Base-by-base conservation (phyloP, 306 rosid genomes). In the Hylodesmum podocarpum region DNA sequence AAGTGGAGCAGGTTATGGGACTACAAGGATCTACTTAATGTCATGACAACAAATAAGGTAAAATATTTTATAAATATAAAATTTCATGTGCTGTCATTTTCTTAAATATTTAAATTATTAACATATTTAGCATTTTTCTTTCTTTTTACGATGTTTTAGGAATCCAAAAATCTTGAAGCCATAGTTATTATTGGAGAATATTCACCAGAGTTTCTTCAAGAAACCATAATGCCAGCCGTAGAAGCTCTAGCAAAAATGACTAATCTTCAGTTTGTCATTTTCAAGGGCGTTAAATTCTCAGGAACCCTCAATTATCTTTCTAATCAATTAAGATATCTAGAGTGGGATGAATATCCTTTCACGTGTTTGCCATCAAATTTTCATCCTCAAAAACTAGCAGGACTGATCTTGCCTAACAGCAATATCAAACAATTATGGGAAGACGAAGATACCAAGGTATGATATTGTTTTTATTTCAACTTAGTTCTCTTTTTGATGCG, bases 401-500 rank as follows among this genome's bases (percentile, higher is more conserved):
- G 21, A 10, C 14, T 71, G 34, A 19, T 2, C 4, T 6, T 71
- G 1, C 2, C 1, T 1, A 0, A 8, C 0, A 40, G 66, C 18
- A 14, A 6, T 33, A 24, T 55, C 47, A 36, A 72, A 72, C 53
- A 72, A 72, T 34, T 39, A 22, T 72, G 77, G 77, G 4, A 72
- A 57, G n/a, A n/a, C n/a, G n/a, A n/a, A n/a, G 76, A 44, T 14
- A 33, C 1, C 7, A 51, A 51, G 76, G 76, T 71, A 51, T 3
- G 1, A 5, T 34, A 16, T 70, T 16, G 6, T n/a, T 3, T 28
- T 0, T 9, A 1, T 69, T 47, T 10, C 6, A 0, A 12, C 4
- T 31, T 25, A 0, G 1, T 31, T n/a, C 5, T 37, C 1, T n/a
- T 12, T 19, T n/a, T n/a, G n/a, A 19, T 4, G 37, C 10, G 6